phyloP scores from a whole-genome alignment of 768 basidiomycete genomes.

The Tricholoma hemisulphureum region DNA sequence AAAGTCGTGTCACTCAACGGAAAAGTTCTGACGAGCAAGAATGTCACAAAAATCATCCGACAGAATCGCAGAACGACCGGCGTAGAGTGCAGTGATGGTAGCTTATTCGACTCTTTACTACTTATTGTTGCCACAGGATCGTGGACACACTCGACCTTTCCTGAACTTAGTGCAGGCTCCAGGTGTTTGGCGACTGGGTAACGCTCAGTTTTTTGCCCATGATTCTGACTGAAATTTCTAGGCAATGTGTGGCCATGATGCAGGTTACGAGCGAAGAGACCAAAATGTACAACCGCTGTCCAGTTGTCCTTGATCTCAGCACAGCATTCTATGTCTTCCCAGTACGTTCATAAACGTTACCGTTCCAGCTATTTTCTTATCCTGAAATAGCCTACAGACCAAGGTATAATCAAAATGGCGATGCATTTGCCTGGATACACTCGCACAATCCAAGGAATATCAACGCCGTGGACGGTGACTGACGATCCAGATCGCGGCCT shows the following conservation, averaged over 20 bases:
- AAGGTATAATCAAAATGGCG: conserved; percentile 74
- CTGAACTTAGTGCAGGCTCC: conserved; percentile 48
- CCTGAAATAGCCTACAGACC: conserved; percentile 57
- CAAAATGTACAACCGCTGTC: conserved; percentile 53
- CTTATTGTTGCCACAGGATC: conserved; percentile 75
- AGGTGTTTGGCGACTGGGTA: conserved; percentile 79
- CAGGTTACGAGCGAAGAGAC: conserved; percentile 74
- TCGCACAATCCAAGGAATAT: conserved; percentile 48
- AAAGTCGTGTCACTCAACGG: conserved; percentile 62
- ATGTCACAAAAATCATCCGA: conserved; percentile 50
- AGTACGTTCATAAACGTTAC: conserved; percentile 37
- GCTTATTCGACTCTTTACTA: conserved; percentile 50
- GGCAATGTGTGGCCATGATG: conserved; percentile 77
- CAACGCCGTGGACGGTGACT: conserved; percentile 72
- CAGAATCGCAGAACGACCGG: conserved; percentile 46
- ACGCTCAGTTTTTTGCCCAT: conserved; percentile 14
- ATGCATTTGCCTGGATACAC: conserved; percentile 77
- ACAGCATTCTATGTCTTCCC: conserved; percentile 85
- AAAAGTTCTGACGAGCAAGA: conserved; percentile 54
- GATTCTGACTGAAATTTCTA: conserved; percentile 27
- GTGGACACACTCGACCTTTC: conserved; percentile 84
- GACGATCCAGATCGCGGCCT: conserved; percentile 59
- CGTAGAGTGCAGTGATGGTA: conserved; percentile 62
- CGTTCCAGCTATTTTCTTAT: background rate
- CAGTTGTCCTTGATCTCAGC: conserved; percentile 71